Evolutionary conservation across 495 filamentous ascomycete species (phyloP), one percentile per base, ranked within the genome.

Genomic region (Choiromyces venosus): DNA sequence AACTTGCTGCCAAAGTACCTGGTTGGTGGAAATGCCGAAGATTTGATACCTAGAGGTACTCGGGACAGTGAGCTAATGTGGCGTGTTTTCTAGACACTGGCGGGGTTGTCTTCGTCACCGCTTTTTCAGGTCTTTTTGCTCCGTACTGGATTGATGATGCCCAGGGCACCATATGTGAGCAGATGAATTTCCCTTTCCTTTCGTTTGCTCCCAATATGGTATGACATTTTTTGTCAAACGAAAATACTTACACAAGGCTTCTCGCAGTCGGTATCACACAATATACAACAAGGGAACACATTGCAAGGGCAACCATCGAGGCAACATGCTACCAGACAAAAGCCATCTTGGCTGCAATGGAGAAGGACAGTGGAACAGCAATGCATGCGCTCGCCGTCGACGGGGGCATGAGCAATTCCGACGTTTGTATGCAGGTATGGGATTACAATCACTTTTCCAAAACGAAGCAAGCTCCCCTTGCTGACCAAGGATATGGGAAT

Each of bases 101-200:
- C 74, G 94, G 94, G 36, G 92, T 94, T 46, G 87, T 96, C 8
- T 98, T 98, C 80, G 94, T 98, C 66, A 97, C 94, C 39, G 94
- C 94, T 1, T 98, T 98, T 82, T 95, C 92, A 84, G 94, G 94
- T 74, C 86, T 98, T 1, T 97, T 97, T 82, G 94, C 94, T 25
- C 94, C 94, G n/a, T 97, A 97, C 82, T 98, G 94, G 94, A 96
- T 97, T 74, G 94, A 97, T 82, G 93, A 97, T 83, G 93, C 93
- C 40, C 90, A 93, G 83, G 94, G 94, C 69, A 97, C 94, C 1
- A 88, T 95, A 33, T 94, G 90, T 91, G 85, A 85, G 88, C 84
- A 76, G n/a, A 52, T 64, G 12, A 33, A 61, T 33, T 12, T 29
- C 25, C 33, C 46, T 61, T 33, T 37, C 35, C 16, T 46, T 38